Conservation (phyloP, 2,329 filamentous ascomycete genomes). For the Trichoderma sp. region DNA sequence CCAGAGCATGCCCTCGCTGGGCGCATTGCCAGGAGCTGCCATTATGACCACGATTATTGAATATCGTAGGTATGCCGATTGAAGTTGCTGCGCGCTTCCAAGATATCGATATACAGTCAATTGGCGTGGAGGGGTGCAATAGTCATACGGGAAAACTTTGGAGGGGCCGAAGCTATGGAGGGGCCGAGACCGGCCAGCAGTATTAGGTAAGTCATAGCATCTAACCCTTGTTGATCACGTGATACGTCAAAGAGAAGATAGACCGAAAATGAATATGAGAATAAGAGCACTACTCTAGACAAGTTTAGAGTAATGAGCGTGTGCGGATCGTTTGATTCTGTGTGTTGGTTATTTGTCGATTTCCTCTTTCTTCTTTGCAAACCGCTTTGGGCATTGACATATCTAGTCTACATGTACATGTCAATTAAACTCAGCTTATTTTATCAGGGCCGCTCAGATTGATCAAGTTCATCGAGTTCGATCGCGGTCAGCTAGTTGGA, state of each 20-base stretch:
- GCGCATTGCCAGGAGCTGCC: conserved; percentile 29
- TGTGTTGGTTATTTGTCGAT: background rate
- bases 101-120: too few species aligned
- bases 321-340: background rate
- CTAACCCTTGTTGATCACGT: background rate
- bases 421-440: too few species aligned
- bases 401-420: too few species aligned
- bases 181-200: background rate
- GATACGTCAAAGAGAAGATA: background rate
- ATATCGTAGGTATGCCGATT: background rate
- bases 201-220: too few species aligned
- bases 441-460: too few species aligned
- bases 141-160: too few species aligned
- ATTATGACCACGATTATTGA: background rate
- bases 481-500: background rate
- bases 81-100: too few species aligned
- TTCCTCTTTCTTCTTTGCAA: background rate
- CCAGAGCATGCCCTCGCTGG: conserved; percentile 41
- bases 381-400: too few species aligned
- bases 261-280: background rate
- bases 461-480: too few species aligned
- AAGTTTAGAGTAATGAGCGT: background rate
- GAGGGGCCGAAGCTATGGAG: too few species aligned
- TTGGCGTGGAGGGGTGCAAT: too few species aligned
- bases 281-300: background rate